Percentiles rank a stretch among this genome's conserved stretches.
phyloP scores from a whole-genome alignment of 1,139 yeast species.

The Debaryomycetaceae sp. region DNA sequence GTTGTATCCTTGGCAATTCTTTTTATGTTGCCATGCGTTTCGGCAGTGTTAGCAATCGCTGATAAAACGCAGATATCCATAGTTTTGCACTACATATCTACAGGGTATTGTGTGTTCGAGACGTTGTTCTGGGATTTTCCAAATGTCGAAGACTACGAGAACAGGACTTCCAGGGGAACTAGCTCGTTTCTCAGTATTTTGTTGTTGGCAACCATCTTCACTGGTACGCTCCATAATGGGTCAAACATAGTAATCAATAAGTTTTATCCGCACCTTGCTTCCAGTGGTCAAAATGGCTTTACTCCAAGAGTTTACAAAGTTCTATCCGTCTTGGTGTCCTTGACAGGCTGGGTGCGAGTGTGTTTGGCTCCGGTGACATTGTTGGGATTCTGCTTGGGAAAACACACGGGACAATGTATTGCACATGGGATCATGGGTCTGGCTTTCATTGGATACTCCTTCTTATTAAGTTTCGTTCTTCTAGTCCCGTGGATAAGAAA shows the following conservation, averaged over 20 bases:
- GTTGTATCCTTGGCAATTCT: conserved; percentile 43
- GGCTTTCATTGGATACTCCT: conserved; percentile 78
- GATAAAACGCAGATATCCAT: conserved; percentile 44
- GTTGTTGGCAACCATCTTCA: conserved; percentile 44
- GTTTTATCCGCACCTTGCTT: conserved; percentile 31
- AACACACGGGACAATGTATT: conserved; percentile 83
- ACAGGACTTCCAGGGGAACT: conserved; percentile 62
- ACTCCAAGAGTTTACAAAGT: conserved; percentile 37
- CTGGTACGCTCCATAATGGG: conserved; percentile 56
- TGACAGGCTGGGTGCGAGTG: conserved; percentile 66
- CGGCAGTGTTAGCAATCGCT: conserved; percentile 54
- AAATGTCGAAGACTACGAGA: conserved; percentile 62
- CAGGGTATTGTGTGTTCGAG: conserved; percentile 53
- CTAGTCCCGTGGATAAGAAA: conserved; percentile 66
- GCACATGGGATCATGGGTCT: conserved; percentile 98
- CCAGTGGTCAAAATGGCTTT: conserved; percentile 12
- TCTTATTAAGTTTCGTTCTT: conserved; percentile 60
- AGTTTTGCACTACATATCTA: conserved; percentile 43
- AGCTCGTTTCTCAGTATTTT: conserved; percentile 55
- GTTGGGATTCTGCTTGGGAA: conserved; percentile 73
- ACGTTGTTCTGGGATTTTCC: conserved; percentile 56
- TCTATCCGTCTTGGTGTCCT: conserved; percentile 41
- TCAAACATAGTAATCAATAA: conserved; percentile 41
- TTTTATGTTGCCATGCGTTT: conserved; percentile 52
- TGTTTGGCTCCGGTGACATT: conserved; percentile 81